Percentiles rank a stretch among this genome's conserved stretches.
phyloP scores from a whole-genome alignment of 1,139 yeast species.

The Geotrichum histeridarum region DNA sequence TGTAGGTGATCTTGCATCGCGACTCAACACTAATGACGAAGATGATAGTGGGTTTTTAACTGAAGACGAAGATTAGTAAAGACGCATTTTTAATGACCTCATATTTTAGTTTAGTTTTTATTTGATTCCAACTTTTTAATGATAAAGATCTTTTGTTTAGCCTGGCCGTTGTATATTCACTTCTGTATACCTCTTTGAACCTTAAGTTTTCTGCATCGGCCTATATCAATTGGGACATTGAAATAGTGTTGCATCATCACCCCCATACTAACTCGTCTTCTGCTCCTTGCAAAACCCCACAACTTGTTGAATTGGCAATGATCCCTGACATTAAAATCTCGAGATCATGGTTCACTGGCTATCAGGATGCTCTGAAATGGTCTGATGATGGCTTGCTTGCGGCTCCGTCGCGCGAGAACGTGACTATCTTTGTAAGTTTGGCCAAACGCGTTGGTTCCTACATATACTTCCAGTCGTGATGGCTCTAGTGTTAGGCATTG shows the following conservation, averaged over 20 bases:
- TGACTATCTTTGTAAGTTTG: conserved; percentile 16
- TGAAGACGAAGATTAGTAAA: conserved; percentile 9
- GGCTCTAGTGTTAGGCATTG: background rate
- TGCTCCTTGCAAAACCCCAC: no score
- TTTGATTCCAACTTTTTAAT: background rate
- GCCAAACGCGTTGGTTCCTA: background rate
- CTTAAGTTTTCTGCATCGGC: no score
- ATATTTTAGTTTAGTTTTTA: background rate
- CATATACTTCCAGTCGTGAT: background rate
- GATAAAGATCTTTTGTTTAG: background rate
- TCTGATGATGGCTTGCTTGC: conserved; percentile 18
- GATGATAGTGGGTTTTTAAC: background rate
- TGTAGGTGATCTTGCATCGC: conserved; percentile 33
- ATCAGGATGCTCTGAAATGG: conserved; percentile 15
- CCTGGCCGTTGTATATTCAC: no score
- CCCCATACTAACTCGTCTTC: no score
- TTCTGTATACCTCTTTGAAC: no score
- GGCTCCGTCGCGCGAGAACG: conserved; percentile 12
- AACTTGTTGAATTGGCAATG: background rate
- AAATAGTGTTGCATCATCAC: no score
- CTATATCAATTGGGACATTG: no score
- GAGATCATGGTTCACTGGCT: conserved; percentile 15
- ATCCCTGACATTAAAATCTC: conserved; percentile 16
- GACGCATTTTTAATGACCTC: background rate
- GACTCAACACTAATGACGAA: conserved; percentile 19